Conservation (phyloP, 2,329 filamentous ascomycete genomes). For the Penicillium sp. region DNA sequence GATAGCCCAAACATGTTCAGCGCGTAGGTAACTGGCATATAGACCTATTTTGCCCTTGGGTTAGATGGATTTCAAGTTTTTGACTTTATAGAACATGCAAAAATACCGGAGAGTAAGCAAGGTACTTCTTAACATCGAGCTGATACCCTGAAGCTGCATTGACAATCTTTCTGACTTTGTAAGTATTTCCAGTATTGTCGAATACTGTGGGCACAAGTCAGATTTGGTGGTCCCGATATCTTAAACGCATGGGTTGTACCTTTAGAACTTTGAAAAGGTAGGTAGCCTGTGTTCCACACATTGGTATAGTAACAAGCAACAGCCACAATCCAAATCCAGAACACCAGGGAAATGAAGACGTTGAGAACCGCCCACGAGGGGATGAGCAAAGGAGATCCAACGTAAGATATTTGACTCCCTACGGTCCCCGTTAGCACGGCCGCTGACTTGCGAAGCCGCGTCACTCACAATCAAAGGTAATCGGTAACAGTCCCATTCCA, state of each 20-base stretch:
- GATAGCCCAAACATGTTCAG: slow-evolving; percentile 53
- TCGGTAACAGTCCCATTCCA: slow-evolving; percentile 30
- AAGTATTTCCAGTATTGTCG: slow-evolving; percentile 63
- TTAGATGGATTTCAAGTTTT: slow-evolving; percentile 41
- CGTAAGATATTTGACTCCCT: slow-evolving; percentile 29
- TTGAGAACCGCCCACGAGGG: slow-evolving; percentile 70
- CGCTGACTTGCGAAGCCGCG: background rate
- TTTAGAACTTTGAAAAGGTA: slow-evolving; percentile 25
- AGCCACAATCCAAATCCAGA: slow-evolving; percentile 59
- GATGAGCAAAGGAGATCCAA: slow-evolving; percentile 55
- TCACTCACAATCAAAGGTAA: slow-evolving; percentile 43
- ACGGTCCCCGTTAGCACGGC: background rate
- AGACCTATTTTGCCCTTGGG: slow-evolving; percentile 12
- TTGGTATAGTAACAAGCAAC: slow-evolving; percentile 52
- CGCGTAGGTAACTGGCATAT: slow-evolving; percentile 28
- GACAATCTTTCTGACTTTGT: slow-evolving; percentile 62
- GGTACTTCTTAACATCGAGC: slow-evolving; percentile 61
- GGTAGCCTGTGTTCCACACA: slow-evolving; percentile 17
- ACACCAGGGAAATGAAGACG: slow-evolving; percentile 61
- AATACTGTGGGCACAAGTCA: slow-evolving; percentile 48
- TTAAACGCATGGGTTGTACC: slow-evolving; percentile 10
- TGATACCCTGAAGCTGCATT: slow-evolving; percentile 54
- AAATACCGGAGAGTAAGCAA: slow-evolving; percentile 62
- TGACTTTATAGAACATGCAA: slow-evolving; percentile 45
- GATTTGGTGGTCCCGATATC: background rate